These are phyloP conservation scores for Ophiosphaerella narmari DNA, from an alignment of 2,329 filamentous ascomycete genomes.

Conservation along the genomic window DNA sequence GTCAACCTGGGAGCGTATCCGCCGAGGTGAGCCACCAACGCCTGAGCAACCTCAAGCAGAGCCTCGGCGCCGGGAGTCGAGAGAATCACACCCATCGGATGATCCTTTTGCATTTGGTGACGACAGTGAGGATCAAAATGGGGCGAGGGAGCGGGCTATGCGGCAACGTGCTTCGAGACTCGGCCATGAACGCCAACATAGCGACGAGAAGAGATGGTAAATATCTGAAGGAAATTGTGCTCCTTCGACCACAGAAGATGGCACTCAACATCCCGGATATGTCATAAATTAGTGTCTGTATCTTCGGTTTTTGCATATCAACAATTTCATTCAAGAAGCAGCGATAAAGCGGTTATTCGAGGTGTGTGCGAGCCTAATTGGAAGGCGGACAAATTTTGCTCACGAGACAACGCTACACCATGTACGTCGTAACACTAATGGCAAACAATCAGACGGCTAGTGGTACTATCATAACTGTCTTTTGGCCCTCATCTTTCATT, in stretches of 20 bases:
- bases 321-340: too few relatives aligned
- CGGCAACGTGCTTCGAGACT: conserved; percentile 56
- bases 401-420: too few relatives aligned
- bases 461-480: too few relatives aligned
- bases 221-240: not conserved
- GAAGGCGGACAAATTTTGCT: too few relatives aligned
- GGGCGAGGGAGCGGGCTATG: conserved; percentile 53
- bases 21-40: conserved; percentile 36
- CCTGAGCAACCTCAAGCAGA: conserved; percentile 20
- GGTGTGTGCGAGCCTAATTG: too few relatives aligned
- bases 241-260: not conserved
- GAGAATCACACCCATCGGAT: conserved; percentile 39
- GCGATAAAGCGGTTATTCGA: too few relatives aligned
- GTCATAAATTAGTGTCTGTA: too few relatives aligned
- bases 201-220: conserved; percentile 42
- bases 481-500: too few relatives aligned
- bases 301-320: too few relatives aligned
- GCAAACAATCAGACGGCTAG: too few relatives aligned
- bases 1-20: conserved; percentile 53
- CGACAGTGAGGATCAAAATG: conserved; percentile 49
- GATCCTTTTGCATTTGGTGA: conserved; percentile 54
- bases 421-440: too few relatives aligned
- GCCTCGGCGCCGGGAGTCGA: conserved; percentile 28
- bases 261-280: not conserved
- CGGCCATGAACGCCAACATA: conserved; percentile 55